Base-by-base conservation (phyloP, 345 rosid species). In the Ricinus communis region DNA sequence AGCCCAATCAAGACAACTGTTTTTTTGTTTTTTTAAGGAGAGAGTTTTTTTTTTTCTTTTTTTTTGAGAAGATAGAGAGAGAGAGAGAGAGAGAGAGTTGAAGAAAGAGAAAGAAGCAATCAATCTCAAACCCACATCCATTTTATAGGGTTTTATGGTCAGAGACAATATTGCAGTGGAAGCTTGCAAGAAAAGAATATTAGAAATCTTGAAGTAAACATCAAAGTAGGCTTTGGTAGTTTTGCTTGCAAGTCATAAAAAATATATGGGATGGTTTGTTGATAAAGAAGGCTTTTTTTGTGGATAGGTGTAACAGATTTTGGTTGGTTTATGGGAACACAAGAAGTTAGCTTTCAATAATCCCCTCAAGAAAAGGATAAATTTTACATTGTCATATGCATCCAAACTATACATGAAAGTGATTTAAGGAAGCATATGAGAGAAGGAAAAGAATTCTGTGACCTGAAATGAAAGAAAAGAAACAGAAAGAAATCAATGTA, bases 131-230 rank as follows among this genome's bases (percentile, higher is more conserved):
- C 18, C 8, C 36, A 27, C 11, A 25, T 54, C 59, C 11, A 6
- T 8, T 25, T 10, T 56, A 56, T 56, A 56, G n/a, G 36, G 61
- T 56, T 49, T 16, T 10, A 62, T 62, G 52, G 24, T 6, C 10
- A 27, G 22, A 10, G 28, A 53, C 7, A n/a, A 21, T 11, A n/a
- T 52, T n/a, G 25, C 10, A 19, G 4, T n/a, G 24, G 56, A 52
- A 52, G 25, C 24, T n/a, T 30, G 0, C 9, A 10, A 18, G 30
- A 41, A 62, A 45, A 54, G 24, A 9, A 40, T 24, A 53, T 7
- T 41, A 28, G 72, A 33, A 69, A 57, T 28, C 65, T 69, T 69
- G 41, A 69, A 69, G 54, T 0, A 56, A 64, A 43, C 41, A 45
- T 21, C 70, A 50, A 66, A 66, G n/a, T 13, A 9, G 38, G 45